These are phyloP conservation scores for Xylaria palmicola DNA, from an alignment of 495 filamentous ascomycete species.

Conservation along the genomic window DNA sequence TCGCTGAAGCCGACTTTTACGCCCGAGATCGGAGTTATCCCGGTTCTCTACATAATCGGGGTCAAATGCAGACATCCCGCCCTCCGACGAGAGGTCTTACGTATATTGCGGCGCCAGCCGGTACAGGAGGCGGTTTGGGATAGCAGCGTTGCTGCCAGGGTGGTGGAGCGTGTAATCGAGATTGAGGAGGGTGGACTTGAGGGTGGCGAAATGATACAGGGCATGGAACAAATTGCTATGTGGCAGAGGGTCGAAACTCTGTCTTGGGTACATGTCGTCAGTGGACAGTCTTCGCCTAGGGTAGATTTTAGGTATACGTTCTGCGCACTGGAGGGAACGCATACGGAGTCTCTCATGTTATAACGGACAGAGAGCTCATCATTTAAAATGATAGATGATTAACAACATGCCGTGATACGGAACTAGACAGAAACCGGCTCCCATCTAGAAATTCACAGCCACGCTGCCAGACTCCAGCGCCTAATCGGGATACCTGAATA, in stretches of 20 bases:
- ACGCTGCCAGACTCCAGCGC: not conserved
- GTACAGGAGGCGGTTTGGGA: slow-evolving; percentile 36
- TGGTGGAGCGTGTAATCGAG: slow-evolving; percentile 32
- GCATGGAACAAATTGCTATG: slow-evolving; percentile 23
- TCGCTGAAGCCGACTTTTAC: slow-evolving; percentile 19
- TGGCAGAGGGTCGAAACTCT: slow-evolving; percentile 30
- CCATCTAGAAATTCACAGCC: not conserved
- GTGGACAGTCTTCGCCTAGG: slow-evolving; percentile 21
- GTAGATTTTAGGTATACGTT: slow-evolving; percentile 34
- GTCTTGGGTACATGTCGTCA: slow-evolving; percentile 21
- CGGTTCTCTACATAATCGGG: slow-evolving; percentile 32
- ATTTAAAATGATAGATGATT: not conserved
- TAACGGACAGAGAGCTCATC: slow-evolving; percentile 1
- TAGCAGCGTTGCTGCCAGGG: slow-evolving; percentile 28
- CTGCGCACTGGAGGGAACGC: slow-evolving; percentile 20
- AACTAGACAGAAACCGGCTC: not conserved
- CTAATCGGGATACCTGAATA: no score
- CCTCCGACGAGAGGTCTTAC: slow-evolving; percentile 25
- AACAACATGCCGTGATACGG: not conserved
- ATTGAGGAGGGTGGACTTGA: slow-evolving; percentile 20
- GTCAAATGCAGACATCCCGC: slow-evolving; percentile 32
- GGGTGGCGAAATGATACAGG: slow-evolving; percentile 14
- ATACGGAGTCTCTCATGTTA: slow-evolving; percentile 26
- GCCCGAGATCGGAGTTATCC: slow-evolving; percentile 20
- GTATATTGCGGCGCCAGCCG: slow-evolving; percentile 28